Percentiles rank a stretch among this genome's conserved stretches.
Conservation (phyloP, 768 basidiomycete species). For the Pleurotus pulmonarius region DNA sequence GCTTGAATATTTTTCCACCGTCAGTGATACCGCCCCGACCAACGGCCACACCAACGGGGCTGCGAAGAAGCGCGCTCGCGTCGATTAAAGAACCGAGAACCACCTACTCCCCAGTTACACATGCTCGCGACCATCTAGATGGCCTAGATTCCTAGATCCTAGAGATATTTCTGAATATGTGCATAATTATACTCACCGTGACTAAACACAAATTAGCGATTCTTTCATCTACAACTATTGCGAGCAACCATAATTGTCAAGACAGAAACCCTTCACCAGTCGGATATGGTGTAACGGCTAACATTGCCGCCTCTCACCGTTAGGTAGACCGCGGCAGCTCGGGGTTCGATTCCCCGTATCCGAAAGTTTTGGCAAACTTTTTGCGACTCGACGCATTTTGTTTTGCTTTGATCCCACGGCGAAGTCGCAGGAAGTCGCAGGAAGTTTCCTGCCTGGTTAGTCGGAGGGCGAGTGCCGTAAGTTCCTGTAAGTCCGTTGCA, state of each 20-base stretch:
- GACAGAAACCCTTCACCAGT: neutral
- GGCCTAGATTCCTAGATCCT: neutral
- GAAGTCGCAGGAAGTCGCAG: too few species aligned
- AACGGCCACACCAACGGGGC: slow-evolving; percentile 15
- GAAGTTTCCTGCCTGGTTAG: too few species aligned
- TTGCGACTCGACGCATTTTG: neutral
- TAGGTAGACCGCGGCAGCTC: slow-evolving; percentile 41
- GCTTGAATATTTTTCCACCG: slow-evolving; percentile 66
- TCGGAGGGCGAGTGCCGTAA: too few species aligned
- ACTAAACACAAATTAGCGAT: too few species aligned
- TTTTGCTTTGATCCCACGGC: neutral
- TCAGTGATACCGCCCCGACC: slow-evolving; percentile 17
- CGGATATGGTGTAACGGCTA: slow-evolving; percentile 57
- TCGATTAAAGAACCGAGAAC: slow-evolving; percentile 30
- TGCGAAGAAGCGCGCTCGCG: slow-evolving; percentile 57
- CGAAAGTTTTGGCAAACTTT: neutral
- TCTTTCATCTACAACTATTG: too few species aligned
- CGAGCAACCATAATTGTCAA: too few species aligned
- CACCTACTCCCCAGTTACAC: neutral
- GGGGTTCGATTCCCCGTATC: slow-evolving; percentile 54
- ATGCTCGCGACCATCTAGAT: neutral
- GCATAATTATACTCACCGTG: neutral
- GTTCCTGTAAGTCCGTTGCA: too few species aligned
- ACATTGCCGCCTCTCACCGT: slow-evolving; percentile 53
- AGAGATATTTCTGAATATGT: neutral